These are phyloP conservation scores for Aaosphaeria pasadenensis DNA, from an alignment of 2,329 filamentous ascomycete genomes.

Conservation along the genomic window DNA sequence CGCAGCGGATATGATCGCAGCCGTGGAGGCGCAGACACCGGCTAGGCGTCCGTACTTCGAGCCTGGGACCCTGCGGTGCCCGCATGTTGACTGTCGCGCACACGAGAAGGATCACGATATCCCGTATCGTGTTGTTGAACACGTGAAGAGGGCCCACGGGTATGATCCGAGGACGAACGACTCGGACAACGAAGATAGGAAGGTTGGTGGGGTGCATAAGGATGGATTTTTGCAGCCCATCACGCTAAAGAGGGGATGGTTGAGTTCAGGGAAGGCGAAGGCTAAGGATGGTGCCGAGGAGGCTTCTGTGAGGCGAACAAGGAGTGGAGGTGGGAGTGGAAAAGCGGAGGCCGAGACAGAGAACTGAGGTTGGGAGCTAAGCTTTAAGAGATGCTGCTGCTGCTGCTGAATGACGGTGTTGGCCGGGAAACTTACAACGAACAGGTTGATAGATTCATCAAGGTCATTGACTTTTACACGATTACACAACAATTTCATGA, in stretches of 20 bases:
- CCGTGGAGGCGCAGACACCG: neutral
- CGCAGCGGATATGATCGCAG: conserved; percentile 1
- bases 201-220: conserved; percentile 62
- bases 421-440: too few relatives aligned
- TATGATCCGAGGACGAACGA: conserved; percentile 39
- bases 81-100: conserved; percentile 27
- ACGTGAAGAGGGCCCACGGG: conserved; percentile 47
- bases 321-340: neutral
- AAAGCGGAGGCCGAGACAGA: neutral
- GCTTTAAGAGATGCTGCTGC: neutral
- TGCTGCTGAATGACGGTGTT: neutral
- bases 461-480: too few relatives aligned
- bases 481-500: too few relatives aligned
- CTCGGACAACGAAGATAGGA: conserved; percentile 45
- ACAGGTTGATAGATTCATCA: too few relatives aligned
- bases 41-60: conserved; percentile 26
- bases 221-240: conserved; percentile 66
- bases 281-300: conserved; percentile 1
- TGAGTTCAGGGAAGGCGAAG: conserved; percentile 20
- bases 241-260: conserved; percentile 25
- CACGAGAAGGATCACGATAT: conserved; percentile 22
- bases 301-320: neutral
- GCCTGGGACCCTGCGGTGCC: conserved; percentile 25
- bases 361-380: neutral
- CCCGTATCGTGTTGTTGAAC: conserved; percentile 37